These are phyloP conservation scores for Diaporthe amygdali DNA, from an alignment of 2,329 filamentous ascomycete species.

Conservation along the genomic window DNA sequence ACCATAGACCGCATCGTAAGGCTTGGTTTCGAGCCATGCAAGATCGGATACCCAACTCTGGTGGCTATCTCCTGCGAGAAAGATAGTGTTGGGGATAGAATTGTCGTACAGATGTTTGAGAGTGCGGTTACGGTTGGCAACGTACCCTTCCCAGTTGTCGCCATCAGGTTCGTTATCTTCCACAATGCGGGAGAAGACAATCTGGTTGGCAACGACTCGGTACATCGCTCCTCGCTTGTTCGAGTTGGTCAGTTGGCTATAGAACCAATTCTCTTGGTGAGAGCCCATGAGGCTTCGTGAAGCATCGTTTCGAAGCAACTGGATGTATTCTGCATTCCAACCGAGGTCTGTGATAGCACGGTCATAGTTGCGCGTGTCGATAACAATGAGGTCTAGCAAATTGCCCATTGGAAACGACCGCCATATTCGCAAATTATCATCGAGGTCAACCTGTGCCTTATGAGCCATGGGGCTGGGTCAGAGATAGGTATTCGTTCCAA, in stretches of 20 bases:
- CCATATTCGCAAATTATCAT: constrained; percentile 74
- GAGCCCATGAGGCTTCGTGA: constrained; percentile 73
- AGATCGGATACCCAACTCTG: constrained; percentile 66
- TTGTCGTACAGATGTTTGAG: constrained; percentile 70
- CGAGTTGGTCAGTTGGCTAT: constrained; percentile 61
- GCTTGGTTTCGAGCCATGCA: constrained; percentile 58
- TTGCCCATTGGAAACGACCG: constrained; percentile 69
- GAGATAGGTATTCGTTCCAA: not conserved
- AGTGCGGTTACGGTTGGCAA: constrained; percentile 74
- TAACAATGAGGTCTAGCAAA: constrained; percentile 69
- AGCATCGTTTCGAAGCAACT: constrained; percentile 69
- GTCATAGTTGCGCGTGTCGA: constrained; percentile 74
- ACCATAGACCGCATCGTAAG: constrained; percentile 59
- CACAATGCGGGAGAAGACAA: constrained; percentile 59
- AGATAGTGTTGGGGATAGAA: constrained; percentile 74
- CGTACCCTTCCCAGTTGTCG: constrained; percentile 58
- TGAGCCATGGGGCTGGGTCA: not conserved
- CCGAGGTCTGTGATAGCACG: constrained; percentile 63
- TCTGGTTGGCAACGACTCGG: constrained; percentile 75
- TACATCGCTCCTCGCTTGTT: constrained; percentile 69
- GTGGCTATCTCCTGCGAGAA: constrained; percentile 75
- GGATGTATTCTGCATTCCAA: constrained; percentile 67
- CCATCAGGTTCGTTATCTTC: constrained; percentile 51
- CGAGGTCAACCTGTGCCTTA: constrained; percentile 58
- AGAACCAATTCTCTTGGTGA: constrained; percentile 78